These are phyloP conservation scores for Lipomyces yamanashiensis DNA, from an alignment of 805 yeast genomes.

Conservation along the genomic window DNA sequence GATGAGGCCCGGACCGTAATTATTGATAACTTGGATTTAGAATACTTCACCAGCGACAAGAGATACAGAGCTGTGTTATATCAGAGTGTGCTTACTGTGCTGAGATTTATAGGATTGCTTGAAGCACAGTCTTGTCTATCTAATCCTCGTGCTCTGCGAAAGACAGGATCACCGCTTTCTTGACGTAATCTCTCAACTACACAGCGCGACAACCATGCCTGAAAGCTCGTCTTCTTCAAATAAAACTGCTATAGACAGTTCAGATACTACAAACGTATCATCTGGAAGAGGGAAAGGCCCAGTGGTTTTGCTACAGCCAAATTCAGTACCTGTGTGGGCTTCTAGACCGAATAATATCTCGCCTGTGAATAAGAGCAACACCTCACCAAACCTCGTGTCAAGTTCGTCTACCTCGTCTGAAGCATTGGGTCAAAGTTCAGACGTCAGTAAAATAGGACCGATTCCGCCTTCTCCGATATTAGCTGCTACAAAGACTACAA, in stretches of 20 bases:
- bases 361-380: background rate
- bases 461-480: conserved; percentile 24
- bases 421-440: background rate
- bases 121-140: background rate
- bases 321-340: conserved; percentile 31
- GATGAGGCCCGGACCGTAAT: no score
- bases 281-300: background rate
- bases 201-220: background rate
- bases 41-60: no score
- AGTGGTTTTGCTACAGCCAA: conserved; percentile 13
- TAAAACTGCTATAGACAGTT: background rate
- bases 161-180: background rate
- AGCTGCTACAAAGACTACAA: conserved; percentile 26
- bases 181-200: conserved; percentile 8
- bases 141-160: background rate
- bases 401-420: conserved; percentile 3
- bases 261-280: background rate
- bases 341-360: background rate
- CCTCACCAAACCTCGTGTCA: background rate
- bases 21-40: no score
- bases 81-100: no score
- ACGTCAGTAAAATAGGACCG: background rate
- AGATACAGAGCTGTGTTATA: no score
- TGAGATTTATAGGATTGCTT: no score
- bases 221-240: background rate